Base-by-base conservation (phyloP, 2,329 filamentous ascomycete genomes). In the Stachybotrys chlorohalonatus region DNA sequence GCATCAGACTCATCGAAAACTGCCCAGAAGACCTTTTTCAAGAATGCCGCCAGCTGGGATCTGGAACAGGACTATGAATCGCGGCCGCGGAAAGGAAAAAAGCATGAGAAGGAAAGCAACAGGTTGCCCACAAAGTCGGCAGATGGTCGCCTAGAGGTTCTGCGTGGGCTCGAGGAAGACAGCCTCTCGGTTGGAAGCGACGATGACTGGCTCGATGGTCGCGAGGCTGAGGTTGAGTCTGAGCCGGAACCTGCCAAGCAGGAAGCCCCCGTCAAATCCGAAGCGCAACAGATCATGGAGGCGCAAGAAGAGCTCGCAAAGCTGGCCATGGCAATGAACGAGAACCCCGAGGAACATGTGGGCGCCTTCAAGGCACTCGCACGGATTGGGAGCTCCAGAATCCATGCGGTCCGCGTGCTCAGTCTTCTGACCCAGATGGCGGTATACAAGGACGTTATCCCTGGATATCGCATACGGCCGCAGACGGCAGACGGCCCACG, bases 371-470 rank as follows among this genome's bases (percentile, higher is more conserved):
- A 89, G 68, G 81, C 82, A 5, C 75, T 97, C 63, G 86, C 85
- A 36, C 82, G 87, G 63, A 82, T 95, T 61, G 86, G 86, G 17
- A 78, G 85, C 54, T 86, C 87, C 7, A 77, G 78, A 13, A 84
- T 92, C 58, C 70, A 81, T 13, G 85, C 87, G 2, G 85, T 99
- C 53, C 86, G 89, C 73, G 96, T 95, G 71, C 79, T 99, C 57
- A 86, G 89, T 7, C 75, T 99, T 59, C 89, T 86, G 51, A 90
- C 94, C 24, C 92, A 96, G 71, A 80, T 94, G 68, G 83, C 92
- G 0, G 84, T 97, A 11, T 99, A 93, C 77, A 96, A 93, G 69
- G 94, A 97, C 70, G 82, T 96, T 50, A 97, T 99, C 56, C 94
- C 94, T 0, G 94, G 94, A 24, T 99, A 99, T 69, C 82, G 94